Base-by-base conservation (phyloP, 169 alveolate genomes). In the Plasmodium gaboni region DNA sequence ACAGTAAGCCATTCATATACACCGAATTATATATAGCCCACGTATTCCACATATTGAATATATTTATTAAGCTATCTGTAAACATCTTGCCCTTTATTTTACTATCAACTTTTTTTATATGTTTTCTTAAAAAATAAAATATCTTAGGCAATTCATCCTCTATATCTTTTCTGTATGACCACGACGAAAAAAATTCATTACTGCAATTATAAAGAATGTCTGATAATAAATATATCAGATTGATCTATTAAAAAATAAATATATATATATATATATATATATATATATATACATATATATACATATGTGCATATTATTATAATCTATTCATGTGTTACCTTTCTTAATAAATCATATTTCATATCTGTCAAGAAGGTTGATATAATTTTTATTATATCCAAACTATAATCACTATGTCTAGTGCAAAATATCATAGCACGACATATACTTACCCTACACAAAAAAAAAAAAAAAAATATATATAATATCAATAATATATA, bases 201-300 rank as follows among this genome's bases (percentile, higher is more conserved):
- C 93, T 88, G 24, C 94, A 87, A 86, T 94, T 94, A 88, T 87
- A 88, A 15, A 94, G 70, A 59, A 94, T 67, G 76, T 94, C 96
- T 38, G 94, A 88, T 38, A 94, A 50, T 42, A 94, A 92, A 48
- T 94, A 94, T 15, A 89, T 85, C n/a, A 94, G 89, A 59, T 94
- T 94, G 68, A 94, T 64, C 92, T 93, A 74, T 13, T 44, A 46
- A 46, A 12, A 24, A 59, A 4, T 13, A 28, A 51, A 53, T 0
- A n/a, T 2, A 2, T 15, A 15, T 19, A 73, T 10, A 22, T 4
- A n/a, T n/a, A 28, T 42, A 55, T 59, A n/a, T 48, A n/a, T 32
- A 44, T 15, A 8, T 10, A 57, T 55, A 5, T 68, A 26, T 55
- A 46, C 42, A 53, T 46, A 28, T 22, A 28, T 80, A 32, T 32